Conservation (phyloP, 768 basidiomycete species). For the Leccinum boreale region DNA sequence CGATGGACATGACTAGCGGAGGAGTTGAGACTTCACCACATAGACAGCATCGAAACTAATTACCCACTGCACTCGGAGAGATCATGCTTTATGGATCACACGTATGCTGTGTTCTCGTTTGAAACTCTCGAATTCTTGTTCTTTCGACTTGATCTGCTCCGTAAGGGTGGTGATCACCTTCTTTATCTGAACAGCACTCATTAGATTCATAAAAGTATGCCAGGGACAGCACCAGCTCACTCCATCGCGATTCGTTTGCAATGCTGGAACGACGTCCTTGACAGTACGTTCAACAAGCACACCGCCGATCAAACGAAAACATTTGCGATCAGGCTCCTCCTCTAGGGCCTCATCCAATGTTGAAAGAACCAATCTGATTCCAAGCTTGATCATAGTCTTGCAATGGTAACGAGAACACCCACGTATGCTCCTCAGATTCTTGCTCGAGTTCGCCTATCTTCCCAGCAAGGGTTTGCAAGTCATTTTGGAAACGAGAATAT, state of each 20-base stretch:
- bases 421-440: constrained; percentile 96
- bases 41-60: not conserved
- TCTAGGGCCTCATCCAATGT: constrained; percentile 80
- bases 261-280: constrained; percentile 85
- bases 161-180: constrained; percentile 74
- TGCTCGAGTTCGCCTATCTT: constrained; percentile 97
- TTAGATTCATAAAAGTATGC: constrained; percentile 2
- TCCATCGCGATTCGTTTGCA: constrained; percentile 87
- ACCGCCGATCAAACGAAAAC: constrained; percentile 95
- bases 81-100: constrained; percentile 40
- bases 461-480: constrained; percentile 84
- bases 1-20: not conserved
- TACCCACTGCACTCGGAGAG: constrained; percentile 2
- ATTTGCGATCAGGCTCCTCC: constrained; percentile 89
- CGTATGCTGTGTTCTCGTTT: constrained; percentile 77
- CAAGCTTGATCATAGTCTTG: not conserved
- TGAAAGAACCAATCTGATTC: constrained; percentile 73
- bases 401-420: constrained; percentile 29
- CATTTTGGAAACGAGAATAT: constrained; percentile 80
- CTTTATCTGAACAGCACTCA: constrained; percentile 56
- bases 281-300: constrained; percentile 95
- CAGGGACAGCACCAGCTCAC: constrained; percentile 42
- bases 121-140: constrained; percentile 77
- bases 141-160: constrained; percentile 87
- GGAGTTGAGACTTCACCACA: not conserved